phyloP scores from a whole-genome alignment of 2,329 filamentous ascomycete species.

The Aspergillus sp. region DNA sequence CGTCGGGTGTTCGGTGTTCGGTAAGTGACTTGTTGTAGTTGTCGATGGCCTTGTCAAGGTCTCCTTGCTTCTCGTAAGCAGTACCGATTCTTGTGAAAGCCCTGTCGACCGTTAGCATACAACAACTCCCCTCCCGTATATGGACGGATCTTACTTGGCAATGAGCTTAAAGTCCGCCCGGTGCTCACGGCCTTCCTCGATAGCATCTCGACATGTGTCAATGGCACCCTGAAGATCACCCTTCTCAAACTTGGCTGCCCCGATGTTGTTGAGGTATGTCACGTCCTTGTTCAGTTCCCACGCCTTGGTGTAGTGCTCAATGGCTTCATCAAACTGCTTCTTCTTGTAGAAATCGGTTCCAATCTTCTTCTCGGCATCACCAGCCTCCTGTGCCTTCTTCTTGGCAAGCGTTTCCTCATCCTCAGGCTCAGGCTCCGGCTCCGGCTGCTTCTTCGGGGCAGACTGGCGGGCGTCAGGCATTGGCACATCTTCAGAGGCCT shows the following conservation, averaged over 20 bases:
- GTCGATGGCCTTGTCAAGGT: constrained; percentile 75
- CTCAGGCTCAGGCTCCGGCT: constrained; percentile 65
- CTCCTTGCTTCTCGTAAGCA: constrained; percentile 87
- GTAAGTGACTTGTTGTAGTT: constrained; percentile 93
- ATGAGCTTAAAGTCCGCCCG: constrained; percentile 98
- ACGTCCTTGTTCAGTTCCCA: constrained; percentile 97
- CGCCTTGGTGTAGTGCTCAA: constrained; percentile 89
- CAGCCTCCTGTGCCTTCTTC: constrained; percentile 87
- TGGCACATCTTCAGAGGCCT: constrained; percentile 68
- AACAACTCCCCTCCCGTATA: neutral
- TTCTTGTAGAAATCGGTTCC: constrained; percentile 98
- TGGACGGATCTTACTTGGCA: constrained; percentile 66
- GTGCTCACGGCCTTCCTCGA: constrained; percentile 84
- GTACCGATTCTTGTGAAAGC: constrained; percentile 92
- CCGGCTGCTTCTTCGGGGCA: constrained; percentile 57
- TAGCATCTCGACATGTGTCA: constrained; percentile 80
- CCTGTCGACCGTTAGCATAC: constrained; percentile 33
- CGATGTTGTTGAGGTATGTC: constrained; percentile 94
- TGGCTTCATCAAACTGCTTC: constrained; percentile 91
- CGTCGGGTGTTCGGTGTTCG: constrained; percentile 93
- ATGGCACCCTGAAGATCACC: constrained; percentile 88
- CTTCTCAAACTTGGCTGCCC: constrained; percentile 93
- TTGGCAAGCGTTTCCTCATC: constrained; percentile 83
- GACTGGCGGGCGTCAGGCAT: constrained; percentile 71
- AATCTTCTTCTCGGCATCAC: constrained; percentile 90